These are phyloP conservation scores for Moesziomyces sp. DNA, from an alignment of 1,284 basidiomycete species.

Conservation along the genomic window DNA sequence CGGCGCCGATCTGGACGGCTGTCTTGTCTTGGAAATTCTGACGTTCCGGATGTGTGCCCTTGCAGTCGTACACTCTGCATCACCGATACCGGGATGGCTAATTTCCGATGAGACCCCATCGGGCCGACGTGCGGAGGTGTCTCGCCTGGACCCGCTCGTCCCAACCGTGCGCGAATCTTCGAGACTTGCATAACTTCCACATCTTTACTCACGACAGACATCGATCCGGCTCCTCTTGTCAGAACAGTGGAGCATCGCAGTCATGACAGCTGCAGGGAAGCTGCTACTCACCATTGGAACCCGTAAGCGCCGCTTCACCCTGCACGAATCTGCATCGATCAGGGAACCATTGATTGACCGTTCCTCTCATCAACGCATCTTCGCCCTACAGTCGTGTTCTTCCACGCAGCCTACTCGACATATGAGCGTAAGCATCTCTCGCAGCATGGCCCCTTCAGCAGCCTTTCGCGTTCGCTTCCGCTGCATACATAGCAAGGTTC, in stretches of 20 bases:
- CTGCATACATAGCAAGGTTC: no score
- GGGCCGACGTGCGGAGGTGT: not conserved
- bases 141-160: not conserved
- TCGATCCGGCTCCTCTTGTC: not conserved
- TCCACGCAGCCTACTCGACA: constrained; percentile 60
- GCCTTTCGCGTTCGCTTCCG: no score
- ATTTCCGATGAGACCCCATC: not conserved
- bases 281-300: constrained; percentile 32
- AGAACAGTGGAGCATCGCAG: not conserved
- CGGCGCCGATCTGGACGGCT: constrained; percentile 37
- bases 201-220: constrained; percentile 2
- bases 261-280: constrained; percentile 25
- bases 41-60: not conserved
- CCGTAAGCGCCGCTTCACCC: constrained; percentile 14
- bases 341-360: not conserved
- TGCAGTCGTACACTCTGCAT: not conserved
- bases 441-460: no score
- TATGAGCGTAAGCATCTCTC: constrained; percentile 49
- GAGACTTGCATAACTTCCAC: not conserved
- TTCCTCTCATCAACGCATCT: not conserved
- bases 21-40: not conserved
- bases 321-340: not conserved
- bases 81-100: no score
- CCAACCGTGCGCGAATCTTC: not conserved
- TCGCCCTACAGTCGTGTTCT: constrained; percentile 38